Evolutionary conservation across 2,329 filamentous ascomycete genomes (phyloP).

Genomic region (Sarocladium strictum): DNA sequence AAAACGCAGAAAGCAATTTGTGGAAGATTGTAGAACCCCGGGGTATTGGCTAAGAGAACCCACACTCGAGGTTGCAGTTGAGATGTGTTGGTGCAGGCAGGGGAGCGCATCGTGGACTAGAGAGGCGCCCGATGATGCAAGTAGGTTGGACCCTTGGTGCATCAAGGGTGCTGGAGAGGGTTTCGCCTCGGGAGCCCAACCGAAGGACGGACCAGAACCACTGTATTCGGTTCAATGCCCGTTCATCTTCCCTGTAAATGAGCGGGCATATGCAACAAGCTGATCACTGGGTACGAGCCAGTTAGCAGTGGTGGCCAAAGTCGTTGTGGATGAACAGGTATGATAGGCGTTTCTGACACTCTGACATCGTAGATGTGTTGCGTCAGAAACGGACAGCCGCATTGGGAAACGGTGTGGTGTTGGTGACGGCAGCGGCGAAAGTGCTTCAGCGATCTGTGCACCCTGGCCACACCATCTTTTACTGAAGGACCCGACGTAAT

Average conservation of each 20-base stretch:
- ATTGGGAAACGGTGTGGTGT: background rate
- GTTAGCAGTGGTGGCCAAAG: background rate
- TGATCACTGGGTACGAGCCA: background rate
- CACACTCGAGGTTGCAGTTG: background rate
- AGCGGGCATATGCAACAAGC: background rate
- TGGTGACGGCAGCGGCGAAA: constrained; percentile 6
- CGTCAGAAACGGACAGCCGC: constrained; percentile 7
- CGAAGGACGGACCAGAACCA: background rate
- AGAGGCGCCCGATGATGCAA: constrained; percentile 4
- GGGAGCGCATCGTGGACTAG: background rate
- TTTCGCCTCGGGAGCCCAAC: background rate
- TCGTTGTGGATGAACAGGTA: background rate
- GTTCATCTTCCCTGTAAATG: background rate
- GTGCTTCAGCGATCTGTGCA: background rate
- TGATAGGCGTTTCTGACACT: background rate
- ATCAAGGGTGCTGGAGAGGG: background rate
- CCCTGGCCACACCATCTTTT: background rate
- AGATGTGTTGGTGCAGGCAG: background rate
- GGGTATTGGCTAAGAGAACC: background rate
- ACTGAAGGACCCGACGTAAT: background rate
- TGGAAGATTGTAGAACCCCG: background rate
- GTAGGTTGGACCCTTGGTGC: constrained; percentile 8
- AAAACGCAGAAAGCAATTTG: background rate
- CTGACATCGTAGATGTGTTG: background rate
- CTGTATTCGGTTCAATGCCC: background rate